Conservation (phyloP, 371 early-diverging fungal genomes). For the Mucor mucedo region DNA sequence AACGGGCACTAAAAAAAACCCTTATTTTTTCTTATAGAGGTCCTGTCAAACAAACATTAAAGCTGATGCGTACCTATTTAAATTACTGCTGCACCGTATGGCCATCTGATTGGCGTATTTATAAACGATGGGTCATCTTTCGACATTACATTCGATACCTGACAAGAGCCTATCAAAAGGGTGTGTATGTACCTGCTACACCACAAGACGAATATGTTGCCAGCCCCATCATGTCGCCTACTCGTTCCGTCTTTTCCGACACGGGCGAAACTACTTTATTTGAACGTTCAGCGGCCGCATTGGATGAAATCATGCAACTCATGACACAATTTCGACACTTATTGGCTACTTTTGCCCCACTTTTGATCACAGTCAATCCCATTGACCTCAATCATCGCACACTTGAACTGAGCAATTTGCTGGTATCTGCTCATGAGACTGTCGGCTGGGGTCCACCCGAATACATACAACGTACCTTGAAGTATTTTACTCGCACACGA, state of each 20-base stretch:
- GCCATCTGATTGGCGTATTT: slow-evolving; percentile 49
- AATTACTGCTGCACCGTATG: slow-evolving; percentile 37
- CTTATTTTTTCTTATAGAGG: slow-evolving; percentile 10
- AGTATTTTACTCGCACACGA: slow-evolving; percentile 58
- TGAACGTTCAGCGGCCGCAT: slow-evolving; percentile 11
- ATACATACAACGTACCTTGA: slow-evolving; percentile 19
- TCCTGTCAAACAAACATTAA: slow-evolving; percentile 33
- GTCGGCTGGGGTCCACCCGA: slow-evolving; percentile 42
- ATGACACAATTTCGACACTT: slow-evolving; percentile 20
- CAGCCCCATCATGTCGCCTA: slow-evolving; percentile 11
- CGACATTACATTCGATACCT: slow-evolving; percentile 47
- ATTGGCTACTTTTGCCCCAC: slow-evolving; percentile 7
- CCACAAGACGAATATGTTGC: slow-evolving; percentile 17
- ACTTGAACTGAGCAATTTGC: slow-evolving; percentile 31
- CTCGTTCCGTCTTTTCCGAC: slow-evolving; percentile 14
- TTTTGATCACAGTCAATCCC: slow-evolving; percentile 1
- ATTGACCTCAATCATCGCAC: slow-evolving; percentile 20
- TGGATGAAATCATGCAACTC: slow-evolving; percentile 25
- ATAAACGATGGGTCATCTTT: slow-evolving; percentile 55
- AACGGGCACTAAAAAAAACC: not conserved
- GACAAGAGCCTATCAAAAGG: slow-evolving; percentile 34
- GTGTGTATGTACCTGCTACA: slow-evolving; percentile 34
- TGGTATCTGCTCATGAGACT: slow-evolving; percentile 36
- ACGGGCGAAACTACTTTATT: slow-evolving; percentile 10
- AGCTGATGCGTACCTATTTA: slow-evolving; percentile 39